Evolutionary conservation across 352 stramenopile species (phyloP).

Genomic region (Phytophthora vignae): DNA sequence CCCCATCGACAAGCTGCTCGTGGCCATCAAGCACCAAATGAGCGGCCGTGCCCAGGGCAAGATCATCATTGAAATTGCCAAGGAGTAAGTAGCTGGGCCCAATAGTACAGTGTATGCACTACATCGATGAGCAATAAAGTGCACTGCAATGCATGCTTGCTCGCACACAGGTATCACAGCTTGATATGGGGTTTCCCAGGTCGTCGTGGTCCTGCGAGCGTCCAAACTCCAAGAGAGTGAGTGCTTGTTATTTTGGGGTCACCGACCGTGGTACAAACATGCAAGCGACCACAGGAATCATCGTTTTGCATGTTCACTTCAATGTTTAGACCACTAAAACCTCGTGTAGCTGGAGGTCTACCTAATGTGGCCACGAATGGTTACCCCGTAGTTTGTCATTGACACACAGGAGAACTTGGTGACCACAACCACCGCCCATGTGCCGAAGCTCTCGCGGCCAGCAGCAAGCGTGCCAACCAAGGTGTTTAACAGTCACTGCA

Average conservation of each 20-base stretch:
- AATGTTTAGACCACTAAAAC: background rate
- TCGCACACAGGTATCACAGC: too few species aligned
- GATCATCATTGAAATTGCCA: slow-evolving; percentile 2
- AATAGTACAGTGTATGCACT: background rate
- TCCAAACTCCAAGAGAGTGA: too few species aligned
- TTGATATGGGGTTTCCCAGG: too few species aligned
- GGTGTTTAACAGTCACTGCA: background rate
- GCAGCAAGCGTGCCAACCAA: background rate
- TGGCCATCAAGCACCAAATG: background rate
- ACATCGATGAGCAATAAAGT: background rate
- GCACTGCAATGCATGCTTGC: too few species aligned
- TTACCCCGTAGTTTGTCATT: background rate
- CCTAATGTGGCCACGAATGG: background rate
- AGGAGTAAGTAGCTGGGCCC: background rate
- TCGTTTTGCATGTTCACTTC: background rate
- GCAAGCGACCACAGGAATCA: background rate
- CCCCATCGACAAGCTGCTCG: background rate
- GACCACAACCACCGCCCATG: background rate
- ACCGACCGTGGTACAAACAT: too few species aligned
- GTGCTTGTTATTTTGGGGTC: too few species aligned
- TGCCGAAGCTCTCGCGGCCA: background rate
- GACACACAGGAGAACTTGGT: background rate
- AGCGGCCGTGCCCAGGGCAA: background rate
- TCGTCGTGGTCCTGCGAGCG: too few species aligned
- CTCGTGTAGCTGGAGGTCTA: too few species aligned